Base-by-base conservation (phyloP, 2,329 filamentous ascomycete genomes). In the Domatiomyces catenatus region DNA sequence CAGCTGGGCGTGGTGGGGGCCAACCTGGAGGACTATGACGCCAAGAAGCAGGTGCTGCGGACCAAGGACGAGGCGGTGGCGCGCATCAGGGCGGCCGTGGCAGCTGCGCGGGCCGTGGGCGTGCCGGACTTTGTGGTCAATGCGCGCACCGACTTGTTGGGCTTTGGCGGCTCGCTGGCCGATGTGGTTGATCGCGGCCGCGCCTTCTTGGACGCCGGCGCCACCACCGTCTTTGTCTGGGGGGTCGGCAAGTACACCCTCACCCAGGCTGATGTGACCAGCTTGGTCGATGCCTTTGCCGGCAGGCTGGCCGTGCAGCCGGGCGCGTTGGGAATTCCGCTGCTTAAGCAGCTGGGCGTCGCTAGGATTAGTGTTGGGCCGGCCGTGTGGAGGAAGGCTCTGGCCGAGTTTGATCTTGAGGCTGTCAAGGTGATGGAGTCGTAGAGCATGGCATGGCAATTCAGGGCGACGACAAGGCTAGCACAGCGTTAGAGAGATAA, bases 181-280 rank as follows among this genome's bases (percentile, higher is more conserved):
- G 73, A 79, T 46, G 75, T 72, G 1, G 66, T 81, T 45, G 60
- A 63, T 46, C 67, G 79, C 0, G 79, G 77, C 0, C 73, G 70
- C 51, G 72, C 71, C n/a, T 81, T 75, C 59, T 64, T 81, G 2
- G 71, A 67, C 0, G 76, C 76, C 2, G 79, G 78, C 0, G 79
- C 78, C 0, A 74, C 70, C 10, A 79, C 74, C 0, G 69, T 78
- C 0, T 81, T 80, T 64, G 75, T 79, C 48, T 81, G 76, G 76
- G 77, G 77, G 12, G 75, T 69, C 1, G 58, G 65, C 0, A 63
- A 63, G 36, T 60, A 69, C 18, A 63, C 75, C 42, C 63, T 77
- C 10, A 65, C 65, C 10, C 66, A 61, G 10, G 67, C 65, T 0
- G 75, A 78, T 61, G 68, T 77, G 2, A 60, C 66, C 59, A 62